phyloP scores from a whole-genome alignment of 768 basidiomycete genomes.

The Hydnum rufescens region DNA sequence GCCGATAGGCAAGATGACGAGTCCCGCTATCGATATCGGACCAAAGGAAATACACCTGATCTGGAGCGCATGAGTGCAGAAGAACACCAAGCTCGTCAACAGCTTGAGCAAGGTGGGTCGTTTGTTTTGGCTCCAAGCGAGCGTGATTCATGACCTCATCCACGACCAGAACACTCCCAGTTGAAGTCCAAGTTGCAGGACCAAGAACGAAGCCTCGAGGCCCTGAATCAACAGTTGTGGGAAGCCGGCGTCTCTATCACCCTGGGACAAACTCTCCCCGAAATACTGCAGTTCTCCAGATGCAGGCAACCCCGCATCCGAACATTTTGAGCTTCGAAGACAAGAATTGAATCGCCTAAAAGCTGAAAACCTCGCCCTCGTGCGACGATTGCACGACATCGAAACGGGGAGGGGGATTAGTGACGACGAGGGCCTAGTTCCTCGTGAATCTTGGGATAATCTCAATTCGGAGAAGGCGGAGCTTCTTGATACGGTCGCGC shows the following conservation, averaged over 20 bases:
- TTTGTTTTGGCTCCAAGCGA: neutral
- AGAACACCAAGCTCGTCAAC: neutral
- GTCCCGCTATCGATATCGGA: conserved; percentile 10
- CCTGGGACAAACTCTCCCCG: conserved; percentile 59
- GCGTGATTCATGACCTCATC: too few species aligned
- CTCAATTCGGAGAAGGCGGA: conserved; percentile 48
- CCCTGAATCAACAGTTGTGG: conserved; percentile 60
- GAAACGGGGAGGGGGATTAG: too few species aligned
- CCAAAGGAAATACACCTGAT: neutral
- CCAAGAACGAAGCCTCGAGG: conserved; percentile 35
- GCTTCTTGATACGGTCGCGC: conserved; percentile 39
- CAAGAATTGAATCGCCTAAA: conserved; percentile 56
- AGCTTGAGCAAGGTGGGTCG: neutral
- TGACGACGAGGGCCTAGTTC: conserved; percentile 29
- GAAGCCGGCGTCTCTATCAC: conserved; percentile 61
- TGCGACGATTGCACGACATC: conserved; percentile 43
- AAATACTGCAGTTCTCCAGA: conserved; percentile 41
- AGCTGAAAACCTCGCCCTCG: conserved; percentile 66
- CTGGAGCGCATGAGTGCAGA: neutral
- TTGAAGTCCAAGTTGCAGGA: conserved; percentile 15
- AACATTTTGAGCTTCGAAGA: conserved; percentile 58
- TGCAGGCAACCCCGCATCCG: conserved; percentile 68
- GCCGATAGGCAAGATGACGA: conserved; percentile 18
- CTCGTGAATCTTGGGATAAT: conserved; percentile 62
- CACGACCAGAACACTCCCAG: conserved; percentile 18